Percentiles rank a stretch among this genome's conserved stretches.
Conservation (phyloP, 2,329 filamentous ascomycete species). For the Lasiodiplodia hormozganensis region DNA sequence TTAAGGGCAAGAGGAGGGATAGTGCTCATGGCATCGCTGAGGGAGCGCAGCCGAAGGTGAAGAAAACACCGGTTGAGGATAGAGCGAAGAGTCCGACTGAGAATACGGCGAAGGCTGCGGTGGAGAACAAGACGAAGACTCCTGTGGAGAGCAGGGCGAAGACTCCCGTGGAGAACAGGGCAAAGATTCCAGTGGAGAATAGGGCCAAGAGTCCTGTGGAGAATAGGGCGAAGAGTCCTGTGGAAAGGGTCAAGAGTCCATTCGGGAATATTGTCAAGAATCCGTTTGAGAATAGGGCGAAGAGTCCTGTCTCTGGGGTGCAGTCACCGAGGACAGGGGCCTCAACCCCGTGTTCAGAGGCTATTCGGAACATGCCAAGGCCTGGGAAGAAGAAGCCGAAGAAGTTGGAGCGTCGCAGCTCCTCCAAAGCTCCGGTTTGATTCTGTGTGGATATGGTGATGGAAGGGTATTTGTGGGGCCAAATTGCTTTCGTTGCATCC, state of each 20-base stretch:
- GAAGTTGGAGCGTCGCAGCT: conserved; percentile 43
- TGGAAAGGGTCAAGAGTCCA: neutral
- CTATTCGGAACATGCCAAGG: conserved; percentile 13
- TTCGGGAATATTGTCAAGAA: neutral
- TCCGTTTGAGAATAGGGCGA: conserved; percentile 10
- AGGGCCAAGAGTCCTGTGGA: conserved; percentile 4
- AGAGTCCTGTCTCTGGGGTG: neutral
- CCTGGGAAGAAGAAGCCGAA: conserved; percentile 46
- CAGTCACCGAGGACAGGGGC: conserved; percentile 4
- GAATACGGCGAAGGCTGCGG: neutral
- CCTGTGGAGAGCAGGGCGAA: neutral
- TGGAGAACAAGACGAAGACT: conserved; percentile 10
- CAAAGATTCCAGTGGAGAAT: neutral
- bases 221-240: neutral
- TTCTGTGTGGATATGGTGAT: neutral
- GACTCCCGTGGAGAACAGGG: neutral
- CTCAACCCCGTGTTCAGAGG: neutral
- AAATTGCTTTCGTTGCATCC: neutral
- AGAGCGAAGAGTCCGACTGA: neutral
- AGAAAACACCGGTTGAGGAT: neutral
- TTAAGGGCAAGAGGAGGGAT: conserved; percentile 20
- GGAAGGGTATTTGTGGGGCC: too few species aligned
- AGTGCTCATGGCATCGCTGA: neutral
- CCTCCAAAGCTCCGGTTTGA: conserved; percentile 4
- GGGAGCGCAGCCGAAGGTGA: conserved; percentile 6